phyloP scores from a whole-genome alignment of 306 rosid genomes.

The Hippophae gyantsensis region DNA sequence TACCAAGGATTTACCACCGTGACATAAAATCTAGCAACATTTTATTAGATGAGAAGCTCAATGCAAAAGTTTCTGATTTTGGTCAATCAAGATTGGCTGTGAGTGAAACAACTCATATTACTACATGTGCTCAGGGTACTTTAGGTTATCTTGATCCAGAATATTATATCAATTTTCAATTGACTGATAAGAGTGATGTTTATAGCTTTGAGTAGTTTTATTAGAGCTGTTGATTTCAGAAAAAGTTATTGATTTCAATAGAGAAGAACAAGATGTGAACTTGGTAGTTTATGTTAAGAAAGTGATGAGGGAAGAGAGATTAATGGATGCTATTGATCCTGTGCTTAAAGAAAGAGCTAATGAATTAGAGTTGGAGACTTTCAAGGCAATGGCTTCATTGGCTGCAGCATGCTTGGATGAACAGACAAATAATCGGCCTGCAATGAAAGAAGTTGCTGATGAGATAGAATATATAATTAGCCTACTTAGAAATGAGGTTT shows the following conservation, averaged over 20 bases:
- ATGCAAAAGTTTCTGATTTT: conserved; percentile 45
- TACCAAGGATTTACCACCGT: conserved; percentile 46
- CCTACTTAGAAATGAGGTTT: conserved; percentile 16
- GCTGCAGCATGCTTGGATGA: conserved; percentile 44
- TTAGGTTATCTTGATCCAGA: conserved; percentile 49
- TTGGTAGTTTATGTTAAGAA: conserved; percentile 39
- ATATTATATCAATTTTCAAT: conserved; percentile 33
- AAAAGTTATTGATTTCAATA: conserved; percentile 47
- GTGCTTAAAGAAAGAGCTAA: conserved; percentile 29
- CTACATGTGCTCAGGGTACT: conserved; percentile 46
- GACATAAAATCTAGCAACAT: conserved; percentile 55
- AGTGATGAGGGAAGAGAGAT: conserved; percentile 26
- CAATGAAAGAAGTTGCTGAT: conserved; percentile 52
- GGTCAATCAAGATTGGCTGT: conserved; percentile 48
- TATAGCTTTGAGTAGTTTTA: too few species aligned
- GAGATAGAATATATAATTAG: conserved; percentile 37
- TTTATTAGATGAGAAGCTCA: conserved; percentile 31
- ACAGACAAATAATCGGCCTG: conserved; percentile 42
- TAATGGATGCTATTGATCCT: conserved; percentile 42
- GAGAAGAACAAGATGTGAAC: conserved; percentile 51
- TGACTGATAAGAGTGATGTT: conserved; percentile 53
- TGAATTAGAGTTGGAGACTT: conserved; percentile 41
- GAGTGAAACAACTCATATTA: conserved; percentile 32
- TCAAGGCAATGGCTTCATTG: conserved; percentile 35
- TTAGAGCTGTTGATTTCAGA: conserved; percentile 31